A percentile compares a stretch with the other conserved stretches of the same genome.
These are phyloP conservation scores for Dipteronia sinensis DNA, from an alignment of 345 rosid species.

Conservation along the genomic window DNA sequence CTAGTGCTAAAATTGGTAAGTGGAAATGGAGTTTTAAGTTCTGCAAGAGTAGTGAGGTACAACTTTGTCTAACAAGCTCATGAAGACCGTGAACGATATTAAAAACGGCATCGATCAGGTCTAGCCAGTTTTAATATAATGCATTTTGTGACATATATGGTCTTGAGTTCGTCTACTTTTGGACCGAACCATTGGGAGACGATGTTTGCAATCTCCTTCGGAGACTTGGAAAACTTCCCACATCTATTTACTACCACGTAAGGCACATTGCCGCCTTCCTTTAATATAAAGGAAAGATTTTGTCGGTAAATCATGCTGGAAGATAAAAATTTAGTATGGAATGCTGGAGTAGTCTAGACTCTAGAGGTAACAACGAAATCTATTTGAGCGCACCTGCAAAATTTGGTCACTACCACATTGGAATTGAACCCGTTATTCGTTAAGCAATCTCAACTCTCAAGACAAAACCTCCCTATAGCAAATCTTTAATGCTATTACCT, in stretches of 20 bases:
- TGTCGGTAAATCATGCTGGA: neutral
- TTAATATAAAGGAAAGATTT: slow-evolving; percentile 9
- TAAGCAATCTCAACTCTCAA: neutral
- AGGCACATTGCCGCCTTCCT: slow-evolving; percentile 99
- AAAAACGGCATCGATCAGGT: slow-evolving; percentile 93
- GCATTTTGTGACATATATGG: slow-evolving; percentile 91
- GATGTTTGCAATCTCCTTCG: slow-evolving; percentile 78
- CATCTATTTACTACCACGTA: slow-evolving; percentile 91
- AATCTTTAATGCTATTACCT: too few relatives aligned
- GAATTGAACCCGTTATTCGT: too few relatives aligned
- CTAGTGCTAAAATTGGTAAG: slow-evolving; percentile 19
- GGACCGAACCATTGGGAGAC: slow-evolving; percentile 94
- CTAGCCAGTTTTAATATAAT: slow-evolving; percentile 58
- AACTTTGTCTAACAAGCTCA: slow-evolving; percentile 80
- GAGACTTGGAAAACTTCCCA: slow-evolving; percentile 85
- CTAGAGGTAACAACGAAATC: too few relatives aligned
- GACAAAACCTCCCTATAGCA: neutral
- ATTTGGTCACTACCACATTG: neutral
- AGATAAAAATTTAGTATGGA: neutral
- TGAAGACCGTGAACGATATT: slow-evolving; percentile 95
- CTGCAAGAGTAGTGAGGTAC: slow-evolving; percentile 64
- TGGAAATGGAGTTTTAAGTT: slow-evolving; percentile 16
- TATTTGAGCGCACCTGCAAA: too few relatives aligned
- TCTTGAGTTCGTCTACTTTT: slow-evolving; percentile 64
- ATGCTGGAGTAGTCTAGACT: neutral